A percentile compares a stretch with the other conserved stretches of the same genome.
Evolutionary conservation across 352 stramenopile species (phyloP).

Genomic region (Peronospora destructor): DNA sequence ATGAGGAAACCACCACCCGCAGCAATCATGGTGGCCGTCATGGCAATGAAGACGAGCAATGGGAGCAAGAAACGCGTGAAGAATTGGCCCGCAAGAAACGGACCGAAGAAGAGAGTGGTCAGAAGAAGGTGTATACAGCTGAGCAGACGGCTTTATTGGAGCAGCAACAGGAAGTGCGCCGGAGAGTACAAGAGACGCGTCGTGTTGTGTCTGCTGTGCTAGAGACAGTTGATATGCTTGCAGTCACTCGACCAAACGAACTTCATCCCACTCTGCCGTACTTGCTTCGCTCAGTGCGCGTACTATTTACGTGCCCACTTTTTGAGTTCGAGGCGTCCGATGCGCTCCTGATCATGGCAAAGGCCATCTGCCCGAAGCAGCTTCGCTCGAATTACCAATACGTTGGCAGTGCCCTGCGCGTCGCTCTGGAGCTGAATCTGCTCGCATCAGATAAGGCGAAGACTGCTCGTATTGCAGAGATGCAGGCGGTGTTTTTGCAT

Average conservation of each 20-base stretch:
- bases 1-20: conserved; percentile 20
- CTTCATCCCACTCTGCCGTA: conserved; percentile 67
- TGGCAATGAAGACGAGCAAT: conserved; percentile 78
- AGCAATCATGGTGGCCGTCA: conserved; percentile 38
- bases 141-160: conserved; percentile 53
- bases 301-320: conserved; percentile 53
- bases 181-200: conserved; percentile 39
- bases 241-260: conserved; percentile 46
- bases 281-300: conserved; percentile 41
- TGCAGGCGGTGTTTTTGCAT: conserved; percentile 51
- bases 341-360: conserved; percentile 42
- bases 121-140: conserved; percentile 38
- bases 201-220: conserved; percentile 42
- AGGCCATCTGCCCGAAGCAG: conserved; percentile 52
- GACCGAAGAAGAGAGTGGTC: conserved; percentile 30
- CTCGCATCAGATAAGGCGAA: conserved; percentile 38
- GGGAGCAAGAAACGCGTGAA: conserved; percentile 78
- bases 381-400: conserved; percentile 64
- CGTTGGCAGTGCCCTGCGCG: conserved; percentile 47
- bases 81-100: conserved; percentile 73
- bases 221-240: conserved; percentile 60
- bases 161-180: conserved; percentile 54
- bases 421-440: conserved; percentile 42
- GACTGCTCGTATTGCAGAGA: conserved; percentile 28
- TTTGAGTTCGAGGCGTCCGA: conserved; percentile 39